Conservation (phyloP, 192 early-diverging fungal genomes). For the Rhizophagus clarus region DNA sequence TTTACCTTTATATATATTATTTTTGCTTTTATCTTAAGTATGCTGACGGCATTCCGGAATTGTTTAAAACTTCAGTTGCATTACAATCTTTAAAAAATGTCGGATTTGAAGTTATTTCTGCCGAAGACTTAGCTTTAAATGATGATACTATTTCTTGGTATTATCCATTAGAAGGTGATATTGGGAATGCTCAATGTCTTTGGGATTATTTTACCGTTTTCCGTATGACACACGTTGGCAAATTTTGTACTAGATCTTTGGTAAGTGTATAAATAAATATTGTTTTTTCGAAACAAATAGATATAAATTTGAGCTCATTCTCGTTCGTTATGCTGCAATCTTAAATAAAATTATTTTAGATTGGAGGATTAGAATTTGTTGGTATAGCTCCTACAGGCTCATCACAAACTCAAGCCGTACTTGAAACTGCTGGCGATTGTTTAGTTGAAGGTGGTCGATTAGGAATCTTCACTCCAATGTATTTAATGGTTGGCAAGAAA, state of each 20-base stretch:
- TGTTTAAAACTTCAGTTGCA: conserved; percentile 73
- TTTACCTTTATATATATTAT: not conserved
- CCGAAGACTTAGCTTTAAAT: conserved; percentile 65
- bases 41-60: conserved; percentile 89
- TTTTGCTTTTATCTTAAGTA: conserved; percentile 37
- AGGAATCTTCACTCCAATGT: conserved; percentile 96
- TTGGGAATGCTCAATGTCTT: conserved; percentile 48
- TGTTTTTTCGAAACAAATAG: too few species aligned
- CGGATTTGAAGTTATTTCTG: conserved; percentile 82
- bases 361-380: conserved; percentile 69
- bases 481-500: conserved; percentile 77
- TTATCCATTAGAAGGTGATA: conserved; percentile 70
- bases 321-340: too few species aligned
- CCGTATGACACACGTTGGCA: conserved; percentile 60
- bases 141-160: conserved; percentile 84
- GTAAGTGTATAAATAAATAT: conserved; percentile 46
- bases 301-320: too few species aligned
- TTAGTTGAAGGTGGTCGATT: conserved; percentile 79
- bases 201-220: conserved; percentile 53
- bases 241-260: conserved; percentile 75
- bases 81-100: conserved; percentile 79
- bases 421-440: conserved; percentile 80
- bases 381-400: conserved; percentile 87
- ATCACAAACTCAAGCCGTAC: conserved; percentile 76
- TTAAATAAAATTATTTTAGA: not conserved